A percentile compares a stretch with the other conserved stretches of the same genome.
These are phyloP conservation scores for Candida ovalis DNA, from an alignment of 805 yeast species.

Conservation along the genomic window DNA sequence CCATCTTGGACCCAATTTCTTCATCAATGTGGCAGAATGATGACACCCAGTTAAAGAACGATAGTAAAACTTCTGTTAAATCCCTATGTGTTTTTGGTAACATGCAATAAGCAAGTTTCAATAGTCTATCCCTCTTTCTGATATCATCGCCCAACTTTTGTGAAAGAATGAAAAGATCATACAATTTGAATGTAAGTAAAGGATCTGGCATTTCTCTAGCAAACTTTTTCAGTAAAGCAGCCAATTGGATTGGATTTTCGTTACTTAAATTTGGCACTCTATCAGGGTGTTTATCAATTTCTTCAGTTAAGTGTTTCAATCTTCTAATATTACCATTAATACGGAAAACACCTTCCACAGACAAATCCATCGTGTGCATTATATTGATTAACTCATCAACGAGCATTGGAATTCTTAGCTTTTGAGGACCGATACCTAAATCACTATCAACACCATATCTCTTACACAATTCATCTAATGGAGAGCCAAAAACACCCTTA, in stretches of 20 bases:
- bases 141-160: conserved; percentile 47
- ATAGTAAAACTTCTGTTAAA: conserved; percentile 76
- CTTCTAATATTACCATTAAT: conserved; percentile 92
- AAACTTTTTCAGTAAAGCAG: conserved; percentile 89
- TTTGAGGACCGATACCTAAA: conserved; percentile 77
- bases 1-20: conserved; percentile 92
- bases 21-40: conserved; percentile 92
- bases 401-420: conserved; percentile 76
- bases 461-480: conserved; percentile 62
- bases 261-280: conserved; percentile 61
- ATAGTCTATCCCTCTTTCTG: conserved; percentile 45
- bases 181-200: conserved; percentile 68
- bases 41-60: conserved; percentile 91
- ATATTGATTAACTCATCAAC: conserved; percentile 84
- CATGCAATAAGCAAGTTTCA: conserved; percentile 66
- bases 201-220: conserved; percentile 92
- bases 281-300: conserved; percentile 70
- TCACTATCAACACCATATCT: conserved; percentile 80
- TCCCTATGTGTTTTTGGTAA: conserved; percentile 82
- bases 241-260: conserved; percentile 87
- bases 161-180: conserved; percentile 73
- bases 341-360: conserved; percentile 94
- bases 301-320: conserved; percentile 66
- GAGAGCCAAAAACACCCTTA: conserved; percentile 68
- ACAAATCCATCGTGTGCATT: conserved; percentile 85